These are phyloP conservation scores for Ganoderma lucidum DNA, from an alignment of 1,284 basidiomycete species.

Conservation along the genomic window DNA sequence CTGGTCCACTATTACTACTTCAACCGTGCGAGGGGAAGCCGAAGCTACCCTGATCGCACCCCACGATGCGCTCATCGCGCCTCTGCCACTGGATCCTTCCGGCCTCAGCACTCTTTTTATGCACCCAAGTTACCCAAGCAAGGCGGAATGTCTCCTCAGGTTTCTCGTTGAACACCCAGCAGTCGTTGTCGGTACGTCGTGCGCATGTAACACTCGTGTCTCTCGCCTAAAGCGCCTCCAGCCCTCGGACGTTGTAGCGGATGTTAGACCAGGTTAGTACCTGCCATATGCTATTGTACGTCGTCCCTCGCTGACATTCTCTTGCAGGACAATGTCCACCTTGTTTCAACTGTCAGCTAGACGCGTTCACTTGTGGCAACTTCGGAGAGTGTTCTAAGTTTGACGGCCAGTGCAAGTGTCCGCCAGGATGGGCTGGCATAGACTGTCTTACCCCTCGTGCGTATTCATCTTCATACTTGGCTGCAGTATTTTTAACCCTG, in stretches of 20 bases:
- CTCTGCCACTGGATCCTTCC: constrained; percentile 24
- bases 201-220: neutral
- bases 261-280: constrained; percentile 31
- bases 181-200: constrained; percentile 27
- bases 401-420: constrained; percentile 92
- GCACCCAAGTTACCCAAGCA: constrained; percentile 12
- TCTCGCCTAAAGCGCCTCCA: constrained; percentile 5
- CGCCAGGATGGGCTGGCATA: constrained; percentile 89
- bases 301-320: too few species aligned
- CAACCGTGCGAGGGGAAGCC: constrained; percentile 23
- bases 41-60: constrained; percentile 13
- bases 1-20: constrained; percentile 15
- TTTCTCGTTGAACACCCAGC: constrained; percentile 23
- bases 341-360: constrained; percentile 89
- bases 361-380: constrained; percentile 85
- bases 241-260: constrained; percentile 32
- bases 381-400: constrained; percentile 88
- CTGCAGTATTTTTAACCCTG: constrained; percentile 7
- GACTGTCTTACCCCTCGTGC: constrained; percentile 87
- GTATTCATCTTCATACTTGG: constrained; percentile 37
- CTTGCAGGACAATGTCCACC: constrained; percentile 63
- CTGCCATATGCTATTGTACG: neutral
- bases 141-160: constrained; percentile 21
- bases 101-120: constrained; percentile 23
- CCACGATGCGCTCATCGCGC: constrained; percentile 27